phyloP scores from a whole-genome alignment of 768 basidiomycete species.

The Boletus eberwhitei region DNA sequence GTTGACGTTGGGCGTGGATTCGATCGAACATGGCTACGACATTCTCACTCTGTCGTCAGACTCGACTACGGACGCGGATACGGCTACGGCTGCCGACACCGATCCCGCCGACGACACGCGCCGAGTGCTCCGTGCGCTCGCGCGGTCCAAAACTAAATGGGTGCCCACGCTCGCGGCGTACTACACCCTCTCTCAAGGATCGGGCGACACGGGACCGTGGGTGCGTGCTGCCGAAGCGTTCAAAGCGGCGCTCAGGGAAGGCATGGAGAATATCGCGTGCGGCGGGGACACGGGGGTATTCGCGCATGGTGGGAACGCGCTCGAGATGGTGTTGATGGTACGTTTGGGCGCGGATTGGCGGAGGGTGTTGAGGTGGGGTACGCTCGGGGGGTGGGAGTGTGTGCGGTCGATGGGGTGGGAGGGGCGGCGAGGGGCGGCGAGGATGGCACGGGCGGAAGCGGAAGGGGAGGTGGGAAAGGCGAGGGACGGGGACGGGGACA shows the following conservation, averaged over 20 bases:
- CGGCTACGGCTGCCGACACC: background rate
- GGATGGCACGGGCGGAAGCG: slow-evolving; percentile 25
- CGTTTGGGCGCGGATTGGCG: slow-evolving; percentile 50
- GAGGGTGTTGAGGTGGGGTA: slow-evolving; percentile 55
- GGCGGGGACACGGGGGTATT: slow-evolving; percentile 68
- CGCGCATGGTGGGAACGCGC: slow-evolving; percentile 55
- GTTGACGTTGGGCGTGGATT: slow-evolving; percentile 37
- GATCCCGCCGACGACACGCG: background rate
- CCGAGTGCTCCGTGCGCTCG: slow-evolving; percentile 17
- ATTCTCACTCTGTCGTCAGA: slow-evolving; percentile 9
- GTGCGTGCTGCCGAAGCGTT: slow-evolving; percentile 40
- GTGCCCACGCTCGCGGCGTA: slow-evolving; percentile 57
- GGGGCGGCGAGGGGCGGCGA: slow-evolving; percentile 23
- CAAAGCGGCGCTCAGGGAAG: slow-evolving; percentile 39
- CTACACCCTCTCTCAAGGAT: slow-evolving; percentile 31
- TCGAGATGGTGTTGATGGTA: slow-evolving; percentile 62
- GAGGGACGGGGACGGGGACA: slow-evolving; percentile 37
- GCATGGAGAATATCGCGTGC: slow-evolving; percentile 50
- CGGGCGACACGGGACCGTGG: slow-evolving; percentile 32
- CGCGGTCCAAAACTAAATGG: slow-evolving; percentile 40
- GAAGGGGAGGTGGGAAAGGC: slow-evolving; percentile 13
- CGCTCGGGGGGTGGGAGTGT: slow-evolving; percentile 57
- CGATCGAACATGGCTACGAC: slow-evolving; percentile 54
- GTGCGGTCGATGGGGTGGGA: slow-evolving; percentile 50
- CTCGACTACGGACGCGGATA: background rate